Evolutionary conservation across 176 grass and related monocot genomes (phyloP).

Genomic region (Areca catechu): DNA sequence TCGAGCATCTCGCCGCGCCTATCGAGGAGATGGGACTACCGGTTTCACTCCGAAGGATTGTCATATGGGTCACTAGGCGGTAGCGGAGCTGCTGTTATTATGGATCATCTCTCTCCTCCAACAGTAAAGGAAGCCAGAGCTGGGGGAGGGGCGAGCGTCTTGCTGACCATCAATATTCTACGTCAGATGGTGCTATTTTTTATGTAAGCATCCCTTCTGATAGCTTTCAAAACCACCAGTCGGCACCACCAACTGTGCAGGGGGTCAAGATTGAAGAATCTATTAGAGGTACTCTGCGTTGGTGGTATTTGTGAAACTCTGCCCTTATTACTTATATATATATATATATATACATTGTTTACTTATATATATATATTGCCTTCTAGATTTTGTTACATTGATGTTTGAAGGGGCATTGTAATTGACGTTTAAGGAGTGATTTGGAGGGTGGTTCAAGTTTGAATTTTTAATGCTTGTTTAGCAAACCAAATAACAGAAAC

Average conservation of each 20-base stretch:
- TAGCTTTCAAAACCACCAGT: slow-evolving; percentile 48
- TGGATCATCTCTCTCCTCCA: slow-evolving; percentile 50
- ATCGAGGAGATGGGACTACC: slow-evolving; percentile 52
- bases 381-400: too few species aligned
- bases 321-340: background rate
- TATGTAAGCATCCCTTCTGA: slow-evolving; percentile 56
- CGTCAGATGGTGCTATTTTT: slow-evolving; percentile 39
- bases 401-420: too few species aligned
- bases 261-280: slow-evolving; percentile 35
- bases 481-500: too few species aligned
- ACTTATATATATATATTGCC: too few species aligned
- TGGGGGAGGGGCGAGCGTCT: slow-evolving; percentile 48
- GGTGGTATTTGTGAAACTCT: slow-evolving; percentile 2
- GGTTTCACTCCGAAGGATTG: slow-evolving; percentile 37
- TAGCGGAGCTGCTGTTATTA: slow-evolving; percentile 32
- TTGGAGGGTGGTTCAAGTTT: too few species aligned
- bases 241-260: slow-evolving; percentile 22
- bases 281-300: slow-evolving; percentile 42
- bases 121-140: slow-evolving; percentile 53
- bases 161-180: slow-evolving; percentile 33
- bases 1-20: slow-evolving; percentile 47
- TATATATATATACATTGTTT: too few species aligned
- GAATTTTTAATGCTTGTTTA: too few species aligned
- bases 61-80: slow-evolving; percentile 57
- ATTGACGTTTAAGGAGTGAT: too few species aligned